These are phyloP conservation scores for Ophiostoma quercus DNA, from an alignment of 2,329 filamentous ascomycete genomes.

Conservation along the genomic window DNA sequence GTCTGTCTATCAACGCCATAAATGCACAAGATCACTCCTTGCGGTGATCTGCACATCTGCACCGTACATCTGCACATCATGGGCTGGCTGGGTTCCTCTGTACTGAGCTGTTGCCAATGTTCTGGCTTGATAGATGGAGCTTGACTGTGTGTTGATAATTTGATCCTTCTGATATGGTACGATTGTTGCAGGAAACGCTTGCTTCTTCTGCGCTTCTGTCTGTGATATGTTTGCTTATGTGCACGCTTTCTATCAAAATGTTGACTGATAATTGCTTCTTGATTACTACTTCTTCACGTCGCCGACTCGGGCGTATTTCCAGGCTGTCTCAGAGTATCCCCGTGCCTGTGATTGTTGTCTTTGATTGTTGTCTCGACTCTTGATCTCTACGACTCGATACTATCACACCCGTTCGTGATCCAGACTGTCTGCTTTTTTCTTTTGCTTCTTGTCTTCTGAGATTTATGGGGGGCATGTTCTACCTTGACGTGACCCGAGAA, in stretches of 20 bases:
- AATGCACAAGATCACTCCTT: background rate
- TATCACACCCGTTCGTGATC: background rate
- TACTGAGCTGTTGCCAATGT: background rate
- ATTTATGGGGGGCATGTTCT: background rate
- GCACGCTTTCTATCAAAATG: background rate
- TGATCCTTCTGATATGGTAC: background rate
- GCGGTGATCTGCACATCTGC: conserved; percentile 14
- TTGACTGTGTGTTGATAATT: background rate
- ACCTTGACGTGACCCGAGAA: conserved; percentile 6
- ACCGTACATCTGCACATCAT: conserved; percentile 11
- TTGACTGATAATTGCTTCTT: background rate
- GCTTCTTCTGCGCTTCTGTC: background rate
- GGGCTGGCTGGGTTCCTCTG: background rate
- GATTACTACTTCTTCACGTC: background rate
- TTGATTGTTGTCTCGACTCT: background rate
- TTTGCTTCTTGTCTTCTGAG: background rate
- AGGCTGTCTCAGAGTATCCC: background rate
- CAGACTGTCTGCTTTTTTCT: background rate
- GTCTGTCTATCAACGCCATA: background rate
- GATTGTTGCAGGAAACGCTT: background rate
- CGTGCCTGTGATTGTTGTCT: background rate
- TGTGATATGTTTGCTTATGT: background rate
- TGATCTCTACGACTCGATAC: background rate
- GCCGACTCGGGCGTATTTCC: conserved; percentile 5
- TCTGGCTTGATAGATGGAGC: too few relatives aligned